phyloP scores from a whole-genome alignment of 2,329 filamentous ascomycete genomes.

The Graphiopsis chlorocephala region DNA sequence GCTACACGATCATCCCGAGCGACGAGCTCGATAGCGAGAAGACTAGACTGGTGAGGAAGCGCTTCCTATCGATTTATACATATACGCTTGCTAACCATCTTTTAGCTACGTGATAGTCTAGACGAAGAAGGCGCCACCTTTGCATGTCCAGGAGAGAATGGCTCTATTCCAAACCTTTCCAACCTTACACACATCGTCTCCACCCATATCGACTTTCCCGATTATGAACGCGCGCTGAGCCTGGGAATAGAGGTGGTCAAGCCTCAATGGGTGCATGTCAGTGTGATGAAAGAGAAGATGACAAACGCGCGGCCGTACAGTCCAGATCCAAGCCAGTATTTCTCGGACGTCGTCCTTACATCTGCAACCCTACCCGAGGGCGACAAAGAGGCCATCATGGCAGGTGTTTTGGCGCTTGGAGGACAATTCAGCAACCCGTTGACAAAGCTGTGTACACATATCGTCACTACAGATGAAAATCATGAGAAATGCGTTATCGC shows the following conservation, averaged over 20 bases:
- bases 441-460: constrained; percentile 76
- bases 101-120: constrained; percentile 14
- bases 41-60: neutral
- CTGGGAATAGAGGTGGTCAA: constrained; percentile 81
- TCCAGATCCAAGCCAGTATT: constrained; percentile 86
- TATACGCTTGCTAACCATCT: neutral
- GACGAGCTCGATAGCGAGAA: constrained; percentile 27
- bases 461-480: constrained; percentile 77
- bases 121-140: constrained; percentile 44
- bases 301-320: constrained; percentile 80
- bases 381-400: constrained; percentile 89
- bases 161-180: constrained; percentile 40
- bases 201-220: constrained; percentile 84
- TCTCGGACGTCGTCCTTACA: constrained; percentile 77
- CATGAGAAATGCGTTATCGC: constrained; percentile 68
- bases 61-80: neutral
- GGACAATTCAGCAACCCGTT: constrained; percentile 73
- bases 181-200: constrained; percentile 66
- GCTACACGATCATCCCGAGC: constrained; percentile 45
- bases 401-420: constrained; percentile 84
- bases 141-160: constrained; percentile 39
- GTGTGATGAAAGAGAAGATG: constrained; percentile 65
- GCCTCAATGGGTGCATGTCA: constrained; percentile 73
- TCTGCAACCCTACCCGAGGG: constrained; percentile 80
- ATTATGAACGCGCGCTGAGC: constrained; percentile 72